Evolutionary conservation across 192 early-diverging fungal genomes (phyloP).

Genomic region (Gorgonomyces haynaldii): DNA sequence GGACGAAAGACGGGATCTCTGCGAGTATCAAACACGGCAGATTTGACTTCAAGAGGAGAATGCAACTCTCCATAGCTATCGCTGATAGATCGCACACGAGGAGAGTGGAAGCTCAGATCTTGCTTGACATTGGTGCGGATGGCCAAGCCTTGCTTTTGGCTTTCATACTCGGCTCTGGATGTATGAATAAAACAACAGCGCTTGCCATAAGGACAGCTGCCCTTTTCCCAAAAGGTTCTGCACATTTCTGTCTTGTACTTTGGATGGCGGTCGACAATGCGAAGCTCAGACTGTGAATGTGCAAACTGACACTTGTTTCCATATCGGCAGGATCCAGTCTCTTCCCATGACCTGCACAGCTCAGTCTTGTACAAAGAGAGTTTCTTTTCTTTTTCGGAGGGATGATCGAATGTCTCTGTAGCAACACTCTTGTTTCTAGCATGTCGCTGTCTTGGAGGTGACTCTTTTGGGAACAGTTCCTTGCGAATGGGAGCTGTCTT

Average conservation of each 20-base stretch:
- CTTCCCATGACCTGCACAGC: conserved; percentile 53
- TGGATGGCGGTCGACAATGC: conserved; percentile 70
- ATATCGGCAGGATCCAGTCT: conserved; percentile 58
- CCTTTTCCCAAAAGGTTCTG: conserved; percentile 76
- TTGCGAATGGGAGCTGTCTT: no score
- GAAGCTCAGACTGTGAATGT: conserved; percentile 67
- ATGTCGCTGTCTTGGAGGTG: no score
- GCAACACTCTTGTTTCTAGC: no score
- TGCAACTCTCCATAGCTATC: no score
- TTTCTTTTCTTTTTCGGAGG: no score
- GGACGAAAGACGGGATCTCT: no score
- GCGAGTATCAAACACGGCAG: not conserved
- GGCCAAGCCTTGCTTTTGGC: not conserved
- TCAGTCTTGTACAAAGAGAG: conserved; percentile 68
- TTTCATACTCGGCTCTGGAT: not conserved
- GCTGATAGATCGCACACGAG: no score
- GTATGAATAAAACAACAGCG: conserved; percentile 92
- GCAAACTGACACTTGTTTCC: conserved; percentile 92
- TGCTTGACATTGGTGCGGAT: not conserved
- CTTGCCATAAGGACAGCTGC: conserved; percentile 84
- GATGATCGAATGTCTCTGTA: no score
- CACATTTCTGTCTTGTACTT: conserved; percentile 95
- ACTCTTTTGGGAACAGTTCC: no score
- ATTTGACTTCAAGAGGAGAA: not conserved
- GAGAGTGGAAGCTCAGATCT: no score